Percentiles rank a stretch among this genome's conserved stretches.
These are phyloP conservation scores for Leccinum imitatum DNA, from an alignment of 768 basidiomycete species.

Conservation along the genomic window DNA sequence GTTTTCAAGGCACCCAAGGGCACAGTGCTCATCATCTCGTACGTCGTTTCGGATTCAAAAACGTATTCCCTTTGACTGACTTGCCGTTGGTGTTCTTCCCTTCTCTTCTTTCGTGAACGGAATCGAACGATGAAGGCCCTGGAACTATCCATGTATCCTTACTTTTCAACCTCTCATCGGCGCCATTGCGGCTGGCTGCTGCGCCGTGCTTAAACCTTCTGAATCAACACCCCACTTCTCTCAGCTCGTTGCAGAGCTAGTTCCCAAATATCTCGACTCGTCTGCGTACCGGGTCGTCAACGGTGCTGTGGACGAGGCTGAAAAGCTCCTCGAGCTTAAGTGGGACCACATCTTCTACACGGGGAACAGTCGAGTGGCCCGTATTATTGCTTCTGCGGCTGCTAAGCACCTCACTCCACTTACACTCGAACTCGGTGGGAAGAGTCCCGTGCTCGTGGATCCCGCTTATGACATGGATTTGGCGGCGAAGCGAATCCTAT, in stretches of 20 bases:
- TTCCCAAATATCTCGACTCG: conserved; percentile 56
- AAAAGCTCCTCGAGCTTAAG: conserved; percentile 31
- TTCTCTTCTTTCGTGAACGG: not conserved
- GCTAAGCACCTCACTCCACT: conserved; percentile 36
- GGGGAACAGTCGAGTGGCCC: conserved; percentile 30
- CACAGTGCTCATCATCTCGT: conserved; percentile 60
- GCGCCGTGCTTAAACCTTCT: conserved; percentile 65
- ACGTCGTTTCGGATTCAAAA: conserved; percentile 19
- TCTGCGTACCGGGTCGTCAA: conserved; percentile 54
- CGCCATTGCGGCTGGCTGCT: conserved; percentile 74
- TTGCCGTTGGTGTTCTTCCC: not conserved
- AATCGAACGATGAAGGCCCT: conserved; percentile 41
- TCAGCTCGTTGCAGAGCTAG: conserved; percentile 48
- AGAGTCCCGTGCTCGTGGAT: conserved; percentile 48
- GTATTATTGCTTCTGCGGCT: conserved; percentile 27
- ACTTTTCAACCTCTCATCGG: conserved; percentile 59
- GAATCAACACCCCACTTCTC: conserved; percentile 52
- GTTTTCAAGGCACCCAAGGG: conserved; percentile 61
- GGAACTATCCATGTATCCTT: conserved; percentile 65
- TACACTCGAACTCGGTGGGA: conserved; percentile 37
- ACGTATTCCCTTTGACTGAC: not conserved
- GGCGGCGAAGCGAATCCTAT: conserved; percentile 63
- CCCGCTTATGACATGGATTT: conserved; percentile 42
- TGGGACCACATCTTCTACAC: conserved; percentile 41
- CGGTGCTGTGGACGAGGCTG: conserved; percentile 42